phyloP scores from a whole-genome alignment of 2,329 filamentous ascomycete species.

The Sclerotinia borealis region DNA sequence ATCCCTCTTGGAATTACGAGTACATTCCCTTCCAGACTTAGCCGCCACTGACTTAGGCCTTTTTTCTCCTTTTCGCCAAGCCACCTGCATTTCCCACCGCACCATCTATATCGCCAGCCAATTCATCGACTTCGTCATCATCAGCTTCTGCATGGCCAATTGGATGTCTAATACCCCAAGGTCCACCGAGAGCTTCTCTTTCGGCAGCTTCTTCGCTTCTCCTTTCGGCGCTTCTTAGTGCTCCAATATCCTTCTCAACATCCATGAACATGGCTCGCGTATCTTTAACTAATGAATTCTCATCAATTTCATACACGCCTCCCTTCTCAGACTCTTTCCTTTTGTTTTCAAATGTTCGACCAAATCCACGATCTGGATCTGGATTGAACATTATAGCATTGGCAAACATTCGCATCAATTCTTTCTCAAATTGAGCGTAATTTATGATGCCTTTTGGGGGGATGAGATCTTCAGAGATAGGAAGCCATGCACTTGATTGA shows the following conservation, averaged over 20 bases:
- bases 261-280: conserved; percentile 85
- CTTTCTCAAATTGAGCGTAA: conserved; percentile 83
- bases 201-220: conserved; percentile 24
- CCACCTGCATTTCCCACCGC: not conserved
- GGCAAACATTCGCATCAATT: conserved; percentile 93
- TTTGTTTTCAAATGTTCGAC: conserved; percentile 35
- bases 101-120: not conserved
- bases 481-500: conserved; percentile 54
- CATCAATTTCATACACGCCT: conserved; percentile 59
- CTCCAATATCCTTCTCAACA: conserved; percentile 53
- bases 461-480: conserved; percentile 68
- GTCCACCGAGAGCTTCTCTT: conserved; percentile 6
- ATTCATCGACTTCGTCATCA: conserved; percentile 6
- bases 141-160: not conserved
- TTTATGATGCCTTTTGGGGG: conserved; percentile 91
- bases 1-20: not conserved
- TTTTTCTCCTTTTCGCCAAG: conserved; percentile 1
- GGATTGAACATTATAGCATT: conserved; percentile 99
- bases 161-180: not conserved
- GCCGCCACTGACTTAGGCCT: not conserved
- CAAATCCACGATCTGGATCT: conserved; percentile 66
- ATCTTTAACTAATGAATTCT: conserved; percentile 82
- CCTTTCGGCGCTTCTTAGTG: conserved; percentile 29
- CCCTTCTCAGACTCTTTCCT: conserved; percentile 36
- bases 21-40: too few species aligned